phyloP scores from a whole-genome alignment of 2,329 filamentous ascomycete species.

The Colletotrichum sp. region DNA sequence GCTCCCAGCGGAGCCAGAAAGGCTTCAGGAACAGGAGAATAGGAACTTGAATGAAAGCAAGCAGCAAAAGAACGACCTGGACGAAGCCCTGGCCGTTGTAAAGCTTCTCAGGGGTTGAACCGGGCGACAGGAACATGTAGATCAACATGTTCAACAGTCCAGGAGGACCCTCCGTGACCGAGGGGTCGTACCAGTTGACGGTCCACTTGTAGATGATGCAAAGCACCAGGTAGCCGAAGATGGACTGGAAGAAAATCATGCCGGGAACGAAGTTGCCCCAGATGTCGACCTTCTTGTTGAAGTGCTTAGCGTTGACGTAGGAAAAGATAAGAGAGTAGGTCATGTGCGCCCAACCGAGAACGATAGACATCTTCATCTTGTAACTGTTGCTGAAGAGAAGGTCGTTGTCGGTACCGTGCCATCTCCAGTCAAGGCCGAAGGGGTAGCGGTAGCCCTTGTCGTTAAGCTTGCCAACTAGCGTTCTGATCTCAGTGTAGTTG shows the following conservation, averaged over 20 bases:
- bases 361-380: conserved; percentile 99
- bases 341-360: conserved; percentile 98
- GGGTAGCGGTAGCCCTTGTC: conserved; percentile 82
- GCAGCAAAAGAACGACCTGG: conserved; percentile 78
- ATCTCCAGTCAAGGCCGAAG: conserved; percentile 94
- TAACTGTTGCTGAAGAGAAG: conserved; percentile 97
- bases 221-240: conserved; percentile 94
- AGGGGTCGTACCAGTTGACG: conserved; percentile 76
- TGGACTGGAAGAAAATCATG: conserved; percentile 99
- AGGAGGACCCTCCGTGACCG: conserved; percentile 71
- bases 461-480: conserved; percentile 71
- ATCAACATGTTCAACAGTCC: conserved; percentile 98
- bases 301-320: conserved; percentile 92
- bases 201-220: conserved; percentile 98
- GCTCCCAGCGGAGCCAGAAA: conserved; percentile 90
- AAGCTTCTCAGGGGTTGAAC: conserved; percentile 66
- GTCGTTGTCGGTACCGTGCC: conserved; percentile 96
- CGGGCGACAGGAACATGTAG: conserved; percentile 97
- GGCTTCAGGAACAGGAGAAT: conserved; percentile 94
- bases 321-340: conserved; percentile 95
- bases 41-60: conserved; percentile 88
- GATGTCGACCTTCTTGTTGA: conserved; percentile 93
- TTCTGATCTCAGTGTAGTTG: conserved; percentile 67
- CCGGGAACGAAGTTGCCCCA: conserved; percentile 97
- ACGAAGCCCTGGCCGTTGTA: conserved; percentile 79